Evolutionary conservation across 345 rosid genomes (phyloP).

Genomic region (Heritiera fomes): DNA sequence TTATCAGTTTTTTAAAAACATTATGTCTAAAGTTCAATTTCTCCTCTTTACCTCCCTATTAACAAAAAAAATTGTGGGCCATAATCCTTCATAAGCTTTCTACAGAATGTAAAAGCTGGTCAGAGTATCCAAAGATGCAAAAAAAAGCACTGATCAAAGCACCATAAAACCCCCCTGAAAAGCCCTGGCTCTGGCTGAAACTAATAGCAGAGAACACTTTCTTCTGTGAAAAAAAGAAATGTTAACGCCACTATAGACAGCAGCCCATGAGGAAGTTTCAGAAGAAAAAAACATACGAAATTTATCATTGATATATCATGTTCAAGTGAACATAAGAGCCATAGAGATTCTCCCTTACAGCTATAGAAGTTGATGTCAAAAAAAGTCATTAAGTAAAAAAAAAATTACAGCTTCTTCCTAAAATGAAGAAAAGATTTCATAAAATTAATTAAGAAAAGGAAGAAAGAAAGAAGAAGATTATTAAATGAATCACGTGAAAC

Average conservation of each 20-base stretch:
- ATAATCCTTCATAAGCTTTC: conserved; percentile 11
- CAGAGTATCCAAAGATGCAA: conserved; percentile 42
- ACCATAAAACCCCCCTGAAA: background rate
- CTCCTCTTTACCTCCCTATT: no score
- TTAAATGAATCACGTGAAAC: conserved; percentile 43
- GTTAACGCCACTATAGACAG: conserved; percentile 10
- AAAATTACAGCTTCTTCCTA: conserved; percentile 14
- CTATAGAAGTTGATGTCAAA: conserved; percentile 25
- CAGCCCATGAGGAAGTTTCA: conserved; percentile 25
- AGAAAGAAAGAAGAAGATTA: background rate
- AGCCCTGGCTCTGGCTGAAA: background rate
- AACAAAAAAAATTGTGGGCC: conserved; percentile 10
- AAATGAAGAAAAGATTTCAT: conserved; percentile 12
- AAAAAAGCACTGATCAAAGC: background rate
- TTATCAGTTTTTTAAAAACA: no score
- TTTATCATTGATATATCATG: conserved; percentile 22
- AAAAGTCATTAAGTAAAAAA: conserved; percentile 19
- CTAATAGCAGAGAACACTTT: background rate
- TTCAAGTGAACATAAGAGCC: conserved; percentile 34
- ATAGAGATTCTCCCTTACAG: conserved; percentile 46
- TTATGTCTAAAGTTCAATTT: no score
- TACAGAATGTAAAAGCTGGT: conserved; percentile 21
- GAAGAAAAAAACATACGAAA: background rate
- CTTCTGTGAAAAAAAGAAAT: background rate
- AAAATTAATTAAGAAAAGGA: background rate